These are phyloP conservation scores for Solanum bulbocastanum DNA, from an alignment of 257 asterid species.

Conservation along the genomic window DNA sequence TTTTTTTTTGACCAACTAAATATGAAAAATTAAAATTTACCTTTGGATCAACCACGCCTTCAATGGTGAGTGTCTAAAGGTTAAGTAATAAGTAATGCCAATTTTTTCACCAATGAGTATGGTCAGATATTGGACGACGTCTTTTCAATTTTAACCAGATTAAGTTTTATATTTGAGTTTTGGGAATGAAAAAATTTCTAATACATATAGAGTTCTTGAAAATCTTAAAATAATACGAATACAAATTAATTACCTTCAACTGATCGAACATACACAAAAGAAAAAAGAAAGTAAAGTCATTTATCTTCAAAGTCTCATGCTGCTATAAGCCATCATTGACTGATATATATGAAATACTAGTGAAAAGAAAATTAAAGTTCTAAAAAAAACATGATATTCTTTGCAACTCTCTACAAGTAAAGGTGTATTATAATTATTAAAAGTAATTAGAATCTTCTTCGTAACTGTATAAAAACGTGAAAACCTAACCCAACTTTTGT, in stretches of 20 bases:
- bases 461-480: neutral
- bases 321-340: neutral
- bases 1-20: neutral
- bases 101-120: neutral
- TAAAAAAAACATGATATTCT: neutral
- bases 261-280: fast-evolving
- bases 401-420: neutral
- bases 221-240: neutral
- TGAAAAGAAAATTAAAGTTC: neutral
- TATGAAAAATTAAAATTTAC: neutral
- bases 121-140: neutral
- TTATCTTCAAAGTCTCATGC: neutral
- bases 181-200: neutral
- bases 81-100: neutral
- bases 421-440: neutral
- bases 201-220: too few species aligned
- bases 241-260: neutral
- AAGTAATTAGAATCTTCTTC: neutral
- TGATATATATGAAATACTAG: neutral
- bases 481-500: neutral
- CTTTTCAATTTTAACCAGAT: neutral
- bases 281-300: neutral
- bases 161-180: neutral
- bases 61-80: neutral
- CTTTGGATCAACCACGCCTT: neutral